These are phyloP conservation scores for Colletotrichum euphorbiae DNA, from an alignment of 2,329 filamentous ascomycete species.

Conservation along the genomic window DNA sequence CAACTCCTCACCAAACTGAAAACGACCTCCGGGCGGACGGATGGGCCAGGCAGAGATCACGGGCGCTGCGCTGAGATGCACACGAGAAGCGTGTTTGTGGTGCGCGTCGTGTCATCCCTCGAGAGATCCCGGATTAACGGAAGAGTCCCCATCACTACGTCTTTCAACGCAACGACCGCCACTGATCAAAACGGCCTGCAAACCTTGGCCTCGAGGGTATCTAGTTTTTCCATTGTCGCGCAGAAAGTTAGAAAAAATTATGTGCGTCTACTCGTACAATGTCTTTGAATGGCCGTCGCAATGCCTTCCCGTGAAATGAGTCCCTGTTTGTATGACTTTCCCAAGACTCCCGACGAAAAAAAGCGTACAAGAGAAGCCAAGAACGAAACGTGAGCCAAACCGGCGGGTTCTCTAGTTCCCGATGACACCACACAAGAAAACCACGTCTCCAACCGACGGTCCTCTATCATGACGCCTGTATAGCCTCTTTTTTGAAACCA, in stretches of 20 bases:
- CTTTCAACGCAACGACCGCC: not conserved
- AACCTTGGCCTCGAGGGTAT: conserved; percentile 26
- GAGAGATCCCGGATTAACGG: not conserved
- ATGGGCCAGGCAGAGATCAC: not conserved
- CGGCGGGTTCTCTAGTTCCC: not conserved
- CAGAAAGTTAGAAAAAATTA: not conserved
- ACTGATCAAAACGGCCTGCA: not conserved
- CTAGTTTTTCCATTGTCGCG: conserved; percentile 28
- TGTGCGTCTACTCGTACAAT: conserved; percentile 36
- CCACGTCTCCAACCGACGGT: conserved; percentile 11
- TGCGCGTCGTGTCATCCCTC: not conserved
- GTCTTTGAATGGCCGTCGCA: conserved; percentile 27
- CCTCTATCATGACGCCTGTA: conserved; percentile 6
- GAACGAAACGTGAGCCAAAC: conserved; percentile 11
- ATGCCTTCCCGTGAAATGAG: conserved; percentile 28
- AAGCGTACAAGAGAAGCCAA: conserved; percentile 1
- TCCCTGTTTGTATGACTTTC: conserved; percentile 18
- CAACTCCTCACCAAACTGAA: not conserved
- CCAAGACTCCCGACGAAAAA: conserved; percentile 7
- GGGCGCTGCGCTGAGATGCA: not conserved
- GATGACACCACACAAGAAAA: not conserved
- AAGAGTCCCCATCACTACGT: not conserved
- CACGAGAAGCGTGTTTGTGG: too few species aligned
- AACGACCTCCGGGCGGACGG: conserved; percentile 29
- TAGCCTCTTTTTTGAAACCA: not conserved